Conservation (phyloP, 163 green algal genomes). For the Volvox carteri region DNA sequence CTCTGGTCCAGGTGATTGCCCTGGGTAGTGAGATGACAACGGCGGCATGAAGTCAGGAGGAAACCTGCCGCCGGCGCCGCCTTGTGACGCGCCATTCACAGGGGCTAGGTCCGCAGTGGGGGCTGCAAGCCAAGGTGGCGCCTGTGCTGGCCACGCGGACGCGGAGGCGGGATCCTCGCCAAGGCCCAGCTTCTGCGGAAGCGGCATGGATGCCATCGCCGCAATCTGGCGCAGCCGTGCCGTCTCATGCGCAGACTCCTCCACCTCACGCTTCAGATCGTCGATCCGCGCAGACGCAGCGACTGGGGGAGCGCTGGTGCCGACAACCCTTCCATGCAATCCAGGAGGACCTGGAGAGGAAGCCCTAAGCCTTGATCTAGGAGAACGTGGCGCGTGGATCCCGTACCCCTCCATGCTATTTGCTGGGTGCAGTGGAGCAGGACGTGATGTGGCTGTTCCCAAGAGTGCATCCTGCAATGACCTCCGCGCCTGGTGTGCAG, state of each 20-base stretch:
- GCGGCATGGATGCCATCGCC: neutral
- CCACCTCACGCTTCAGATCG: slow-evolving; percentile 26
- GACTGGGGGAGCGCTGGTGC: neutral
- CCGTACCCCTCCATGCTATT: neutral
- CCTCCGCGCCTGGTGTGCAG: neutral
- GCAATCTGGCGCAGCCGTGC: slow-evolving; percentile 11
- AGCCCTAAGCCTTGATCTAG: neutral
- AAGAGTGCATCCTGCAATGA: slow-evolving; percentile 19
- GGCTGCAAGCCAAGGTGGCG: neutral
- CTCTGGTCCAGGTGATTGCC: neutral
- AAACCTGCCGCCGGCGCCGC: neutral
- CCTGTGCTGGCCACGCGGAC: neutral
- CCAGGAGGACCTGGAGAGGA: slow-evolving; percentile 7
- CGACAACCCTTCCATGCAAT: neutral
- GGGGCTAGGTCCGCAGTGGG: neutral
- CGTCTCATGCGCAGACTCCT: slow-evolving; percentile 31
- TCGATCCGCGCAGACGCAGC: slow-evolving; percentile 9
- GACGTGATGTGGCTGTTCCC: neutral
- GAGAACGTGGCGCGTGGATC: neutral
- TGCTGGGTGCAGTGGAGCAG: neutral
- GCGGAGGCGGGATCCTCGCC: neutral
- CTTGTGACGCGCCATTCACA: neutral
- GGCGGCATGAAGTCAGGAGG: neutral
- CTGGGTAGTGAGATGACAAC: neutral
- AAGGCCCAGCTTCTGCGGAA: neutral